Evolutionary conservation across 1,139 yeast genomes (phyloP).

Genomic region (Scheffersomyces illinoinensis): DNA sequence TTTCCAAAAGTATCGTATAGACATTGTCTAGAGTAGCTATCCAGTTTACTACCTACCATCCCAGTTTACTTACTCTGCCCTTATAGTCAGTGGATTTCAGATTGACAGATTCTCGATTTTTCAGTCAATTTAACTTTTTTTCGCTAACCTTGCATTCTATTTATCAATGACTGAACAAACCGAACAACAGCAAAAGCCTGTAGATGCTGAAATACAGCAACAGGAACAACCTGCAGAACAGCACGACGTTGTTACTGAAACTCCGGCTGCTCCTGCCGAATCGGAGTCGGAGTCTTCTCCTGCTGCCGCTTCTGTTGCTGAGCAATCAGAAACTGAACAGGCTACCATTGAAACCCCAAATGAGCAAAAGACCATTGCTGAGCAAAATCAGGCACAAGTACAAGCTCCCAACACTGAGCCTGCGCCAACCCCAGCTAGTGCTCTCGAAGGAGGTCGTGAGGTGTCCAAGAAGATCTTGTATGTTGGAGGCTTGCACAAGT

Average conservation of each 20-base stretch:
- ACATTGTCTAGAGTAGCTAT: background rate
- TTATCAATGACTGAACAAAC: slow-evolving; percentile 10
- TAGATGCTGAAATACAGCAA: slow-evolving; percentile 1
- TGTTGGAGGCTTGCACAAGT: slow-evolving; percentile 72
- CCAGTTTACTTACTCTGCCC: background rate
- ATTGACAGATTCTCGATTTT: background rate
- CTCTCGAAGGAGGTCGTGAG: slow-evolving; percentile 80
- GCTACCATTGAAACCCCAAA: slow-evolving; percentile 1
- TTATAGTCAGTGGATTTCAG: background rate
- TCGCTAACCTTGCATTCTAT: background rate
- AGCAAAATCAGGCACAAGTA: background rate
- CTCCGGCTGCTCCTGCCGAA: slow-evolving; percentile 10
- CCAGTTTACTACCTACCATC: background rate
- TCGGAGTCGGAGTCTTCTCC: slow-evolving; percentile 21
- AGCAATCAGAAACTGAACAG: slow-evolving; percentile 3
- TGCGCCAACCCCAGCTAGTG: slow-evolving; percentile 54
- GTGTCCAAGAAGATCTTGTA: slow-evolving; percentile 70
- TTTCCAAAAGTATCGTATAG: background rate
- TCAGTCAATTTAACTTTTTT: background rate
- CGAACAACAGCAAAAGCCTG: slow-evolving; percentile 5
- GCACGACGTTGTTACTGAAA: slow-evolving; percentile 7
- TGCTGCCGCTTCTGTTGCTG: background rate
- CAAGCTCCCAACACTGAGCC: slow-evolving; percentile 1
- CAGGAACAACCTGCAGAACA: slow-evolving; percentile 17
- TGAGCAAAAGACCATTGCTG: slow-evolving; percentile 5